Base-by-base conservation (phyloP, 164 flowering plant species). In the Litsea cubeba region DNA sequence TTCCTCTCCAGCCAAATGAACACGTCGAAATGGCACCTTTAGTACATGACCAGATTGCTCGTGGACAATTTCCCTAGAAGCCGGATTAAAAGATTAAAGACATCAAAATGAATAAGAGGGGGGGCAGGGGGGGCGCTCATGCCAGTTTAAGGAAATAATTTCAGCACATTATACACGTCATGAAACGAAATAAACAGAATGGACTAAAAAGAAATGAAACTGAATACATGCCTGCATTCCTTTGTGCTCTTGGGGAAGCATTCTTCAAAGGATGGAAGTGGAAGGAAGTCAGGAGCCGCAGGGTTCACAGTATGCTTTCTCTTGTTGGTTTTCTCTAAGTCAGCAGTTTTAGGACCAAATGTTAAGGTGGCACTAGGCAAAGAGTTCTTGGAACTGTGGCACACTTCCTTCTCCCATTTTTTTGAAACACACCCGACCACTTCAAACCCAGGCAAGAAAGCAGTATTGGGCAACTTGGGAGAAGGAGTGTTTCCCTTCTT, bases 161-260 rank as follows among this genome's bases (percentile, higher is more conserved):
- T 73, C 30, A 46, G 24, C 24, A 14, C 15, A 40, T 17, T 12
- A 50, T 17, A 24, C 26, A 75, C 18, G 26, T 23, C 3, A 40
- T 51, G 74, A 71, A 32, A 49, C 32, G n/a, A 18, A 35, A 22
- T 26, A 20, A 30, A 49, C 24, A n/a, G 12, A 25, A 2, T 1
- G 22, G 2, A 50, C 0, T 2, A 69, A 68, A 72, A 5, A 32
- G 15, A 58, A 67, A 57, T 23, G 60, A 51, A 26, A 65, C n/a
- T 6, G 12, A 68, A 22, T 7, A 63, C 77, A 20, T 65, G 86
- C 99, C 80, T 87, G 84, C 70, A 76, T 74, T 94, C 95, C 78
- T 96, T 96, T 63, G 98, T 78, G 92, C 99, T 96, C 83, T 72
- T 91, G 12, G 99, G 98, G 74, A 96, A 96, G 82, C 99, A 96